Base-by-base conservation (phyloP, 148 eudicot species). In the Euryodendron excelsum region DNA sequence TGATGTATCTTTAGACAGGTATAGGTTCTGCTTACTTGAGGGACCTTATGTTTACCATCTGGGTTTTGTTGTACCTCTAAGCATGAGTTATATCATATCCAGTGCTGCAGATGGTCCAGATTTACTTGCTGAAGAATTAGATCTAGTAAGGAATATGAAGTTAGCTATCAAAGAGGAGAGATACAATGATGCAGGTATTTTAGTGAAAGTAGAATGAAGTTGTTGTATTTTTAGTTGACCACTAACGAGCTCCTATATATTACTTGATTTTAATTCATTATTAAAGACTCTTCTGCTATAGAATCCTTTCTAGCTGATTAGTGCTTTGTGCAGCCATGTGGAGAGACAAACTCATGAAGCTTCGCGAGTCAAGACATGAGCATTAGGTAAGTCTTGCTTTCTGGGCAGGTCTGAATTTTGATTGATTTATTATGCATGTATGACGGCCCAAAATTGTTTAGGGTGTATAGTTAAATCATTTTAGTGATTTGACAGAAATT, bases 21-120 rank as follows among this genome's bases (percentile, higher is more conserved):
- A 78, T 72, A 47, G 2, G 5, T 75, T 63, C 61, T 50, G 27
- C 44, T 80, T 55, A 7, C 27, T 45, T 28, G 44, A 53, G 36
- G 52, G 17, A 55, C 47, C 28, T 72, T 67, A 44, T 59, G 48
- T 67, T 66, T 48, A 72, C 12, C 20, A 48, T 48, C 17, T 59
- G 48, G 34, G 71, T 61, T 60, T 41, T 73, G 62, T 79, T 62
- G 23, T 45, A 13, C 45, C 36, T 74, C 81, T 79, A 68, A 74
- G 61, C 20, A 34, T 23, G 17, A 41, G 2, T 48, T 21, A 75
- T 72, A 25, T 74, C 62, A 7, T 45, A 21, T 84, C 73, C 88
- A 92, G 97, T 82, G 91, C 97, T 52, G 53, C 86, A 78, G 97
- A 90, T 63, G 91, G 90, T 72, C 91, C 92, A 34, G 94, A 92